Base-by-base conservation (phyloP, 306 rosid species). In the Canavalia ensiformis region DNA sequence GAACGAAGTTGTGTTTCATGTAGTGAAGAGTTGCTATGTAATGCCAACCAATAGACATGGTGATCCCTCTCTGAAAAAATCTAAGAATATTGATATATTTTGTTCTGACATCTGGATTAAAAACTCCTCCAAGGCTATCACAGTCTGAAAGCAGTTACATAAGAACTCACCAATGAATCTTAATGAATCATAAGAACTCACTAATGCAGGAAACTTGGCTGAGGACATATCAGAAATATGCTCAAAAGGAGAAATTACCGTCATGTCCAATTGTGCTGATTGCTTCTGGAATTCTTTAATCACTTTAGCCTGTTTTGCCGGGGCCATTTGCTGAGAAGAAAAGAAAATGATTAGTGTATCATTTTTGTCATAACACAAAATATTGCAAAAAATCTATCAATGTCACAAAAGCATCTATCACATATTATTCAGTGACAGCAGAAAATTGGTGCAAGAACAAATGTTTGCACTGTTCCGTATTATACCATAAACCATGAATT, bases 261-360 rank as follows among this genome's bases (percentile, higher is more conserved):
- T 95, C 97, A 91, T 93, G 89, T 95, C 99, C 92, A 95, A 58
- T 80, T 95, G 99, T 71, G 99, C 92, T 0, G 99, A 91, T 86
- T 95, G 97, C 90, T 89, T 91, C 87, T 95, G 97, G 83, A 95
- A 95, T 70, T 95, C 97, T 56, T 34, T 67, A 18, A 95, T 92
- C 88, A 95, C 97, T 82, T 95, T 95, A 62, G 83, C 95, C 86
- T 95, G 99, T 84, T 95, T 95, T 76, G 97, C 86, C 4, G 99
- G 99, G 63, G 89, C 95, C 99, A 95, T 95, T 95, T 95, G 91
- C 99, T 95, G 97, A 67, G 79, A 88, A 70, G 30, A 63, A 69
- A 80, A 82, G 79, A 7, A 67, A 74, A 71, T 66, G 45, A 74
- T 82, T 35, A 76, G 42, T 9, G 41, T 30, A 30, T 41, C 39